Base-by-base conservation (phyloP, 179 eudicot species). In the Silene vulgaris region DNA sequence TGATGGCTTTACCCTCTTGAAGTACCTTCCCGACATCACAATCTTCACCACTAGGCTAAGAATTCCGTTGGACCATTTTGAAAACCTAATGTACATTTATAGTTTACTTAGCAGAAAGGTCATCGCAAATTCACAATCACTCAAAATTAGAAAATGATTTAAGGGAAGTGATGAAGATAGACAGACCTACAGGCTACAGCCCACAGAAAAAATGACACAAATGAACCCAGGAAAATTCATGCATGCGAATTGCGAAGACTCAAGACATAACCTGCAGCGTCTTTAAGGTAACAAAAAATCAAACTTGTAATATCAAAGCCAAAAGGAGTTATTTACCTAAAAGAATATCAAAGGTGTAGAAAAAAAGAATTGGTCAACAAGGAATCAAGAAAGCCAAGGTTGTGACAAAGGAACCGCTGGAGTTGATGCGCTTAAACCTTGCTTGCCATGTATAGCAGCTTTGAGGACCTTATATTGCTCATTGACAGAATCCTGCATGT, bases 401-500 rank as follows among this genome's bases (percentile, higher is more conserved):
- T 91, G 97, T 23, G 96, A 87, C 73, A 93, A 82, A n/a, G 87
- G 84, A 79, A 87, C 40, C 3, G 89, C 69, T 43, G 86, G 75
- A 29, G 80, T 82, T 66, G 97, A 91, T 73, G 93, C 96, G 60
- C 77, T 69, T 61, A 87, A 82, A 48, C 97, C 97, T 82, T 85
- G 85, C 75, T 87, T 86, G 64, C 88, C 93, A 82, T 87, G 82
- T 76, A 88, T 77, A 57, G 97, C 93, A 77, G 84, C 70, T 74
- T 77, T 86, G 35, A 91, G 88, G 65, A 87, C 90, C 35, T 81
- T 75, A 80, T 90, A 93, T 74, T 91, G 97, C 76, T 88, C 86
- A 48, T 50, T 43, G 14, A 91, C 85, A 75, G 93, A 91, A 74
- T 85, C 79, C 74, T 88, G 81, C 43, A 90, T 32, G 6, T 84